Base-by-base conservation (phyloP, 1,139 yeast species). In the Scheffersomyces lignicola region DNA sequence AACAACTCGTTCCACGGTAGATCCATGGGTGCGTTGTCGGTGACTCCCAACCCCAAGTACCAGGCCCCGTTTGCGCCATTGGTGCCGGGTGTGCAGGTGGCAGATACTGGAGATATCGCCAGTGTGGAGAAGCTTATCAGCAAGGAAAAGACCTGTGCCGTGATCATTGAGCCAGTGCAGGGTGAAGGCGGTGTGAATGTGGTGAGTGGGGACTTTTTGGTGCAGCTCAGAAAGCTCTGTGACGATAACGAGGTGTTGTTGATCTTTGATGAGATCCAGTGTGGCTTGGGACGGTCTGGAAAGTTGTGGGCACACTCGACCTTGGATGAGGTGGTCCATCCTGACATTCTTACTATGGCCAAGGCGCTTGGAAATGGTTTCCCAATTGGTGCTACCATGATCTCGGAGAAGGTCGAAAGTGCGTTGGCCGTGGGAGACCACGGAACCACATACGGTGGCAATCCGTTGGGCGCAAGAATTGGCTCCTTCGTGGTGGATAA, bases 401-500 rank as follows among this genome's bases (percentile, higher is more conserved):
- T 92, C 36, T 78, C 86, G 34, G 94, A 87, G 45, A 73, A 78
- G 40, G 85, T 92, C 21, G 95, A 88, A 55, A 60, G 68, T 10
- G 78, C 71, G 2, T 68, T 92, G 48, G 71, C 78, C 41, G 92
- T 87, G 13, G 98, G 98, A 37, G 98, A 92, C 56, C 98, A 92
- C 57, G 98, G 98, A 34, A 90, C 97, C 4, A 92, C 98, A 0
- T 92, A 85, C 56, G 98, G 98, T 43, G 98, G 98, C 35, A 92
- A 92, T 58, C 97, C 98, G 33, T 69, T 92, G 43, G 98, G 90
- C 2, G 73, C 94, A 28, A 78, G 90, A 42, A 76, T 92, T 36
- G 96, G 92, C 5, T 69, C 75, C 32, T 82, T 81, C 51, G 95
- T 90, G 13, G 65, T 92, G 22, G 80, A 74, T 34, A 76, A 79